A percentile compares a stretch with the other conserved stretches of the same genome.
phyloP scores from a whole-genome alignment of 306 rosid species.

The Dryas drummondii region DNA sequence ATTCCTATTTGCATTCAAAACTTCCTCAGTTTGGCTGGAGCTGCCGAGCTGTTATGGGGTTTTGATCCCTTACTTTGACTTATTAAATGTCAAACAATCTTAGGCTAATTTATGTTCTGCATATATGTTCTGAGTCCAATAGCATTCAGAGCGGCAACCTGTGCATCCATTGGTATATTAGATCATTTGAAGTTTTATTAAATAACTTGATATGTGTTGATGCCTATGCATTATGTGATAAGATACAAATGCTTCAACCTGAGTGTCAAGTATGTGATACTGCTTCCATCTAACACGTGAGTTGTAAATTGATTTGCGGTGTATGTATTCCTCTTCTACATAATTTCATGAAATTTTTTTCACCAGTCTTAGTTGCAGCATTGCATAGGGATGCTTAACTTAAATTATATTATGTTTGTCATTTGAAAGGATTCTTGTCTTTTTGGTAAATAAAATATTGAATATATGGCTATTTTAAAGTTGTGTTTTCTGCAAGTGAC shows the following conservation, averaged over 20 bases:
- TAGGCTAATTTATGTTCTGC: not conserved
- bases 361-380: not conserved
- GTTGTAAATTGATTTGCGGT: not conserved
- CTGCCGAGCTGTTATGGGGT: not conserved
- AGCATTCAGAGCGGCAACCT: not conserved
- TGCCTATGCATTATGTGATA: not conserved
- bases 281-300: not conserved
- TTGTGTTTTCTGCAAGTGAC: not conserved
- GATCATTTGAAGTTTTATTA: not conserved
- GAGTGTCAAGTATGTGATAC: not conserved
- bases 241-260: slow-evolving; percentile 1
- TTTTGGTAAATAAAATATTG: not conserved
- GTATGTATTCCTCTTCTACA: not conserved
- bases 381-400: not conserved
- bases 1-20: not conserved
- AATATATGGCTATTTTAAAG: not conserved
- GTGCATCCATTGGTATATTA: not conserved
- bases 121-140: not conserved
- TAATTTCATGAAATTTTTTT: not conserved
- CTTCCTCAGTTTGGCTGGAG: not conserved
- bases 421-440: not conserved
- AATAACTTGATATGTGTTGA: not conserved
- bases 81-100: not conserved
- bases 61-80: slow-evolving; percentile 2
- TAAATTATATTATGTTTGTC: not conserved